Evolutionary conservation across 176 grass and related monocot species (phyloP).

Genomic region (Triticum aestivum): DNA sequence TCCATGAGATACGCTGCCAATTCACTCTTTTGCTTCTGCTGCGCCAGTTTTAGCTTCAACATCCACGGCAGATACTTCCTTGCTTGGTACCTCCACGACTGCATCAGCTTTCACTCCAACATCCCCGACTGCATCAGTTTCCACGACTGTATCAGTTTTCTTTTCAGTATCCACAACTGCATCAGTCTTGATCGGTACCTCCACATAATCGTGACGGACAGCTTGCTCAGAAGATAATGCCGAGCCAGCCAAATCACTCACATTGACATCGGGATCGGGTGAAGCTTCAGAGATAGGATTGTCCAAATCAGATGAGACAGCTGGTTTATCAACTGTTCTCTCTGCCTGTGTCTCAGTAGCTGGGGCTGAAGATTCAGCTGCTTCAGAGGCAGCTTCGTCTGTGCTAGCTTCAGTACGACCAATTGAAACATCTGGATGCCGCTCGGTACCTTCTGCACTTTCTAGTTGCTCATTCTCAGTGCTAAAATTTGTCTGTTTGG

Average conservation of each 20-base stretch:
- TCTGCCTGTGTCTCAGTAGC: constrained; percentile 17
- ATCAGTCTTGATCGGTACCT: constrained; percentile 25
- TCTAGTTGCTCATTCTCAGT: constrained; percentile 35
- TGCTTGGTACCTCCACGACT: constrained; percentile 12
- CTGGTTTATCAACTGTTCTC: constrained; percentile 16
- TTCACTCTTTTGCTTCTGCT: constrained; percentile 39
- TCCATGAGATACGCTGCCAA: constrained; percentile 12
- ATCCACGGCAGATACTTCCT: constrained; percentile 16
- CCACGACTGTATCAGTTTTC: constrained; percentile 17
- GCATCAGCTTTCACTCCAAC: not conserved
- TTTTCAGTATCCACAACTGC: not conserved
- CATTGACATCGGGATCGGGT: constrained; percentile 21
- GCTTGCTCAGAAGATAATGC: constrained; percentile 23
- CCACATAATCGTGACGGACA: not conserved
- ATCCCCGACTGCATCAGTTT: not conserved
- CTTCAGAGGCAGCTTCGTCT: constrained; percentile 27
- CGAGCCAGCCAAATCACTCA: not conserved
- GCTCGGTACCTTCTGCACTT: constrained; percentile 18
- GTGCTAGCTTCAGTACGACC: constrained; percentile 31
- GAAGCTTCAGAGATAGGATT: constrained; percentile 28
- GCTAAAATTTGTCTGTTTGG: constrained; percentile 29
- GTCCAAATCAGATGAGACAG: constrained; percentile 11
- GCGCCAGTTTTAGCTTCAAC: constrained; percentile 26
- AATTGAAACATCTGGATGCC: constrained; percentile 32
- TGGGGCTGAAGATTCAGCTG: constrained; percentile 27